phyloP scores from a whole-genome alignment of 306 rosid genomes.

The Begonia loranthoides region DNA sequence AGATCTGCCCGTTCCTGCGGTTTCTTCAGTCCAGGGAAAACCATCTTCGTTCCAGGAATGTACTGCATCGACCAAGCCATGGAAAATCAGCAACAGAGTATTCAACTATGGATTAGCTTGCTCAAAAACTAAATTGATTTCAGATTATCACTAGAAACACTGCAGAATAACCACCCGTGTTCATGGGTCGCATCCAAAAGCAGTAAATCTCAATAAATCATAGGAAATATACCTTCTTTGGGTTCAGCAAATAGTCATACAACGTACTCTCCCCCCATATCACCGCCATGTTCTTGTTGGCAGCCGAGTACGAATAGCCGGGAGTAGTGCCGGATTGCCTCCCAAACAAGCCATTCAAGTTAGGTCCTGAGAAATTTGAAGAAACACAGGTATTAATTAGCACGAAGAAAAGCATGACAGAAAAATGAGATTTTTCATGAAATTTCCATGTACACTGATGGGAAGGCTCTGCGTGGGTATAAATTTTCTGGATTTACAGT shows the following conservation, averaged over 20 bases:
- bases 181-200: no score
- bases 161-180: no score
- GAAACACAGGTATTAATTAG: not conserved
- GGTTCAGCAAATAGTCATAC: constrained; percentile 81
- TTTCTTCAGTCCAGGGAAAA: constrained; percentile 16
- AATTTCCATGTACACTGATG: not conserved
- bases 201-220: no score
- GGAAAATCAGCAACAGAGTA: not conserved
- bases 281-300: constrained; percentile 93
- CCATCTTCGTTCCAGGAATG: constrained; percentile 20
- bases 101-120: no score
- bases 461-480: no score
- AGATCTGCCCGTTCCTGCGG: constrained; percentile 13
- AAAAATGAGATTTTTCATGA: not conserved
- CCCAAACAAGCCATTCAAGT: constrained; percentile 77
- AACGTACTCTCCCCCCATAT: constrained; percentile 76
- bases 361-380: constrained; percentile 44
- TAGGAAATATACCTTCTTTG: constrained; percentile 61
- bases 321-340: constrained; percentile 88
- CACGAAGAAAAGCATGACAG: not conserved
- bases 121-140: no score
- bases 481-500: no score
- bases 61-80: constrained; percentile 8
- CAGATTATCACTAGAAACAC: no score
- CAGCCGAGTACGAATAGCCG: constrained; percentile 79